Evolutionary conservation across 2,329 filamentous ascomycete species (phyloP).

Genomic region (Talaromyces sp.): DNA sequence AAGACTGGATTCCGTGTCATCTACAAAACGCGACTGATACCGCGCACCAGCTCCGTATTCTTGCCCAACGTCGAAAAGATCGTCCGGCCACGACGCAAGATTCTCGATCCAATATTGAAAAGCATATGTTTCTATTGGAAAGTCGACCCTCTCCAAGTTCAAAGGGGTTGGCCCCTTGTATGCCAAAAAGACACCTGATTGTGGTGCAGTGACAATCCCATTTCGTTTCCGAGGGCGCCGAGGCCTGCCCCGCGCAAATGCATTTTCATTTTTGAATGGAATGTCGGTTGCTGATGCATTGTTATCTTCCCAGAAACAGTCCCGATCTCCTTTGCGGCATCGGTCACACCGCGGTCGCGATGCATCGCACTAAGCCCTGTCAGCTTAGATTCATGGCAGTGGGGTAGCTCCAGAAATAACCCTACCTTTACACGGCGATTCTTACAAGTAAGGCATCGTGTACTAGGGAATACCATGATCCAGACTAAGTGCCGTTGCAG

Average conservation of each 20-base stretch:
- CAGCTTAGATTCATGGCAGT: neutral
- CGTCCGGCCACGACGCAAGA: slow-evolving; percentile 21
- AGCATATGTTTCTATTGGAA: slow-evolving; percentile 23
- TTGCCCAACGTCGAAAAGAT: slow-evolving; percentile 22
- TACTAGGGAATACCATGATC: slow-evolving; percentile 20
- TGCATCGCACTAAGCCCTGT: slow-evolving; percentile 21
- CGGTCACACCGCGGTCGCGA: slow-evolving; percentile 19
- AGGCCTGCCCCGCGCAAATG: slow-evolving; percentile 23
- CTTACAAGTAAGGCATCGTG: slow-evolving; percentile 23
- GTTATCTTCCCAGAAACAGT: slow-evolving; percentile 22
- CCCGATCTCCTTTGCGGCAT: slow-evolving; percentile 23
- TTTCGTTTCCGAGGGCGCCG: slow-evolving; percentile 21
- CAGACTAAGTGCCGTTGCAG: neutral
- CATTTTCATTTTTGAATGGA: slow-evolving; percentile 25
- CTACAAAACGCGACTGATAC: slow-evolving; percentile 14
- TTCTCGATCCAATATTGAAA: slow-evolving; percentile 25
- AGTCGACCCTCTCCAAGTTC: neutral
- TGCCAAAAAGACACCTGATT: neutral
- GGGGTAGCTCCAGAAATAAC: neutral
- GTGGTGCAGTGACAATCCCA: neutral
- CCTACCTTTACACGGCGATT: slow-evolving; percentile 23
- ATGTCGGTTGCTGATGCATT: slow-evolving; percentile 14
- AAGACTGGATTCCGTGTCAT: slow-evolving; percentile 21
- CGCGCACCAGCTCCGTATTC: slow-evolving; percentile 24
- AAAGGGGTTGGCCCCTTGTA: neutral